Conservation (phyloP, 805 yeast species). For the Ogataea chonburiensis region DNA sequence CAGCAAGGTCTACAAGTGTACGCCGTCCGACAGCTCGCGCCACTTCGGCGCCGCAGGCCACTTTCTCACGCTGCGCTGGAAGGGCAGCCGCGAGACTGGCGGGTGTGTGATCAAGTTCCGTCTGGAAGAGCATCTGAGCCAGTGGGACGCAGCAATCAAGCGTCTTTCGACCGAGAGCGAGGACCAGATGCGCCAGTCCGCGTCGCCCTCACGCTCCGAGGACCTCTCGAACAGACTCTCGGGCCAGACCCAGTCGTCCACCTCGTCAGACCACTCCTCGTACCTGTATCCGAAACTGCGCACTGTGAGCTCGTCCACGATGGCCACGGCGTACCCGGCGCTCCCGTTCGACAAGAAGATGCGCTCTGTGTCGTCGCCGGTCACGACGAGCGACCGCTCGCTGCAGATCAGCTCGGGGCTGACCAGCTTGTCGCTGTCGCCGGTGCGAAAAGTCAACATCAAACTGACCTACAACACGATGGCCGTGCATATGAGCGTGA, state of each 20-base stretch:
- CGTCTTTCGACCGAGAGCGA: conserved; percentile 37
- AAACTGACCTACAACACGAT: conserved; percentile 40
- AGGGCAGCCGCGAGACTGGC: conserved; percentile 85
- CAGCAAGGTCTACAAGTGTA: conserved; percentile 27
- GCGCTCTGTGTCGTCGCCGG: conserved; percentile 37
- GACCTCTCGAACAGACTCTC: conserved; percentile 16
- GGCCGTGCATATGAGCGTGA: conserved; percentile 65
- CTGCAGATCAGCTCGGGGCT: conserved; percentile 5
- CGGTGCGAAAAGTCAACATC: conserved; percentile 24
- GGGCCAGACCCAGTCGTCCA: conserved; percentile 26
- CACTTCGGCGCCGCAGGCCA: conserved; percentile 44
- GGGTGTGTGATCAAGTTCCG: conserved; percentile 78
- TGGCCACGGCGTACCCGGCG: conserved; percentile 26
- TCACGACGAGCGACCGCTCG: conserved; percentile 16
- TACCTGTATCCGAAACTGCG: conserved; percentile 27
- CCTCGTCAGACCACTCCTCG: conserved; percentile 22
- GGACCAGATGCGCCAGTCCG: conserved; percentile 8
- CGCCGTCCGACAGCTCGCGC: conserved; percentile 31
- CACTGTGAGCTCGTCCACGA: conserved; percentile 28
- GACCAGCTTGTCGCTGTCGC: conserved; percentile 4
- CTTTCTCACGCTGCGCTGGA: conserved; percentile 69
- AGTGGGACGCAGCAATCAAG: conserved; percentile 75
- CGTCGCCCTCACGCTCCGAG: conserved; percentile 14
- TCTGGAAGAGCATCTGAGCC: conserved; percentile 77
- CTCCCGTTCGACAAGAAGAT: conserved; percentile 29